These are phyloP conservation scores for Syncephalastrum racemosum DNA, from an alignment of 371 early-diverging fungal species.

Conservation along the genomic window DNA sequence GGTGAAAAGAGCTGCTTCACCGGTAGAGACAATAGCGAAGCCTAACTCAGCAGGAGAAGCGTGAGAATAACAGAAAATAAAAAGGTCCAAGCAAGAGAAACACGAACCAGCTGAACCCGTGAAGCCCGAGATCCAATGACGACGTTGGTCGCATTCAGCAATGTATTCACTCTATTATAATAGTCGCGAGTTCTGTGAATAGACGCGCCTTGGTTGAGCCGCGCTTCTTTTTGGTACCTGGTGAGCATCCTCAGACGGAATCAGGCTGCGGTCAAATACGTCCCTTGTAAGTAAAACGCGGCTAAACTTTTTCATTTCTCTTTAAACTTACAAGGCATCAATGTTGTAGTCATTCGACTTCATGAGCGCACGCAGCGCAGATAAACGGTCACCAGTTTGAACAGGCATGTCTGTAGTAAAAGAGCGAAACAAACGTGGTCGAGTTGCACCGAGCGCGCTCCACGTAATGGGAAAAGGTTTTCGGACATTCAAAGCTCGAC, in stretches of 20 bases:
- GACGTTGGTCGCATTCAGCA: conserved; percentile 88
- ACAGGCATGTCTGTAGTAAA: conserved; percentile 27
- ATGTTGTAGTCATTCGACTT: conserved; percentile 56
- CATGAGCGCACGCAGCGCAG: conserved; percentile 75
- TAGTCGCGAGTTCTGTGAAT: neutral
- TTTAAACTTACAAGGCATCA: conserved; percentile 67
- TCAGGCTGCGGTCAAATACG: conserved; percentile 51
- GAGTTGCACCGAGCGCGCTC: too few species aligned
- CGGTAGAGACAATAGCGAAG: conserved; percentile 74
- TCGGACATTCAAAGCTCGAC: too few species aligned
- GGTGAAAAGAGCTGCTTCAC: conserved; percentile 87
- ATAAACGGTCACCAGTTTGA: conserved; percentile 59
- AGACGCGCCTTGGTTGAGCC: neutral
- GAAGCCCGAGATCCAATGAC: conserved; percentile 96
- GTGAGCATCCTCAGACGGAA: conserved; percentile 96
- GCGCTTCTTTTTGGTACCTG: conserved; percentile 57
- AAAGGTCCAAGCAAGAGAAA: neutral
- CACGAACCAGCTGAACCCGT: conserved; percentile 93
- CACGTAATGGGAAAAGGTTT: too few species aligned
- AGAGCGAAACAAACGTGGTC: neutral
- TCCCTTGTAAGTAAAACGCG: neutral
- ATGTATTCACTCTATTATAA: conserved; percentile 91
- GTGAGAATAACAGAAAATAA: conserved; percentile 6
- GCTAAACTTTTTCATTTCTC: too few species aligned
- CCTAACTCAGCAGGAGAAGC: conserved; percentile 37